Conservation (phyloP, 345 rosid species). For the Eucalyptus urophylla region DNA sequence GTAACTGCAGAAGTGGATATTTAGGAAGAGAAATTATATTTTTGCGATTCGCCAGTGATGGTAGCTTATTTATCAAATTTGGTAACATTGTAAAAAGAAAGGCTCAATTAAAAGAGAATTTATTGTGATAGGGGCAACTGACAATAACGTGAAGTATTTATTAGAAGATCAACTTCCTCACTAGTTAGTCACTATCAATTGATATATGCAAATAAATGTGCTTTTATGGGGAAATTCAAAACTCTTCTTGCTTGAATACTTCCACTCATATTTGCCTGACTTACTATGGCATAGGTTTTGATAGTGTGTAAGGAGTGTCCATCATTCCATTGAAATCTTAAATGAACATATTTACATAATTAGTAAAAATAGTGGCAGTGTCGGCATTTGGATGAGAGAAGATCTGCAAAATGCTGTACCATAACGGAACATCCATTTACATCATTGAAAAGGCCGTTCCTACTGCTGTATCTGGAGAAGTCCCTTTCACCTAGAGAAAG, state of each 20-base stretch:
- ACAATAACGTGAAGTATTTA: background rate
- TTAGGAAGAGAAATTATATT: background rate
- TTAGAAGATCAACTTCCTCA: background rate
- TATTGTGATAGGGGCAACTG: background rate
- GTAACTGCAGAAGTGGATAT: background rate
- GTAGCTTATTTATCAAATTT: background rate
- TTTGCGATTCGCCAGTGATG: background rate
- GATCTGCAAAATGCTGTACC: background rate
- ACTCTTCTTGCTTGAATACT: background rate
- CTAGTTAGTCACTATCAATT: background rate
- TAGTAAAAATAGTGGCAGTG: background rate
- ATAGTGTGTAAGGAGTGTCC: background rate
- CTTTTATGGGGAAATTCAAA: background rate
- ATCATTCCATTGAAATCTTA: background rate
- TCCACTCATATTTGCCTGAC: background rate
- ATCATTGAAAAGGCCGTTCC: background rate
- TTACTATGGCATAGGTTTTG: background rate
- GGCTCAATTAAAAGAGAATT: background rate
- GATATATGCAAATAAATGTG: background rate
- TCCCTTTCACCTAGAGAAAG: background rate
- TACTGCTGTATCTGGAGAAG: background rate
- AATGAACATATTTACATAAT: background rate
- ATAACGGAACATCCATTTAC: background rate
- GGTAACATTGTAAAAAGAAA: background rate
- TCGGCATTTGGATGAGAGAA: background rate